phyloP scores from a whole-genome alignment of 768 basidiomycete species.

The Phlebiopsis flavidoalba region DNA sequence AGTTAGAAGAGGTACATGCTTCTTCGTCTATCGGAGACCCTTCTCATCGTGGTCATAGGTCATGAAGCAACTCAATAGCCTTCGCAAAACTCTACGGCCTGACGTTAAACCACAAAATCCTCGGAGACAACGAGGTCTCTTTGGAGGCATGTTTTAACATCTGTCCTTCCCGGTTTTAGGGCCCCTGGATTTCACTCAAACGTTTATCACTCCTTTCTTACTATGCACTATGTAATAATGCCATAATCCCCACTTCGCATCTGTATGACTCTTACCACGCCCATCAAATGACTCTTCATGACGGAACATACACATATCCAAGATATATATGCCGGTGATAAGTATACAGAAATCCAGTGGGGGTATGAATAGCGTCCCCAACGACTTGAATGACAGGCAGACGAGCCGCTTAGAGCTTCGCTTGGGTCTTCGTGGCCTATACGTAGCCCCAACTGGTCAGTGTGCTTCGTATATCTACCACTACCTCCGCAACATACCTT shows the following conservation, averaged over 20 bases:
- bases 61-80: conserved; percentile 91
- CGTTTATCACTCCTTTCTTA: background rate
- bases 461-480: too few relatives aligned
- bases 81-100: conserved; percentile 83
- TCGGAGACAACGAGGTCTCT: conserved; percentile 73
- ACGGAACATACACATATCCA: background rate
- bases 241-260: conserved; percentile 6
- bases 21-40: background rate
- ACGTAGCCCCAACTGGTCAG: too few relatives aligned
- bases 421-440: conserved; percentile 32
- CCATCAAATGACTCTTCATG: background rate
- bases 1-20: conserved; percentile 67
- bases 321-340: background rate
- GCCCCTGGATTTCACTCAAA: background rate
- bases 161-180: background rate
- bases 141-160: conserved; percentile 65
- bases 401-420: conserved; percentile 32
- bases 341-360: background rate
- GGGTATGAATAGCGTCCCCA: background rate
- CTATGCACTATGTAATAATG: background rate
- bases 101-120: conserved; percentile 66
- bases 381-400: background rate
- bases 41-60: conserved; percentile 45
- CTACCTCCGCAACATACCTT: conserved; percentile 46
- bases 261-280: background rate